These are phyloP conservation scores for Leishmania guyanensis DNA, from an alignment of 208 protist genomes.

Conservation along the genomic window DNA sequence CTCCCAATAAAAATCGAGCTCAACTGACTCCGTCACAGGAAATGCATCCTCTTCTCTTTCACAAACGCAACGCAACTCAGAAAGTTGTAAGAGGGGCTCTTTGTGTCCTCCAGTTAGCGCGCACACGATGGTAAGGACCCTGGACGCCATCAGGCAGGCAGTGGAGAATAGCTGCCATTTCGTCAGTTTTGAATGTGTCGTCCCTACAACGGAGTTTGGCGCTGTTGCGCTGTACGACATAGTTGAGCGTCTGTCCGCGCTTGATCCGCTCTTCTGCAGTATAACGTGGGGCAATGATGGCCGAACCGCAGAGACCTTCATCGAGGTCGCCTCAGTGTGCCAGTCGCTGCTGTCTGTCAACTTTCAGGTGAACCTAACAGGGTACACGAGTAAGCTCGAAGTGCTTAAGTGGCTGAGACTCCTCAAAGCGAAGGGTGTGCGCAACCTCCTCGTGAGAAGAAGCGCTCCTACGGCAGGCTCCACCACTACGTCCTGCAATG, in stretches of 20 bases:
- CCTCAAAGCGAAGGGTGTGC: slow-evolving; percentile 82
- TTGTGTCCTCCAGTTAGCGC: background rate
- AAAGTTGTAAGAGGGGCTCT: background rate
- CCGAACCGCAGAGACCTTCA: slow-evolving; percentile 71
- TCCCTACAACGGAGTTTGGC: slow-evolving; percentile 87
- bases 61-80: background rate
- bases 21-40: background rate
- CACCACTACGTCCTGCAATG: background rate
- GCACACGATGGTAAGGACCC: slow-evolving; percentile 60
- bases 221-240: slow-evolving; percentile 81
- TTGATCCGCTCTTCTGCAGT: slow-evolving; percentile 90
- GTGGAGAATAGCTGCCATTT: slow-evolving; percentile 52
- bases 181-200: slow-evolving; percentile 94
- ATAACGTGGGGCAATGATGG: slow-evolving; percentile 94
- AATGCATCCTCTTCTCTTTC: background rate
- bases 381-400: slow-evolving; percentile 75
- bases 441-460: slow-evolving; percentile 84
- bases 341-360: slow-evolving; percentile 84
- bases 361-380: slow-evolving; percentile 94
- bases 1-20: background rate
- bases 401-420: slow-evolving; percentile 68
- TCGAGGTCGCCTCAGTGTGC: slow-evolving; percentile 73
- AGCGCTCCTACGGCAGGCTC: background rate
- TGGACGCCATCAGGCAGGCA: slow-evolving; percentile 80
- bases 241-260: slow-evolving; percentile 77